Conservation (phyloP, 371 early-diverging fungal species). For the Apophysomyces elegans region DNA sequence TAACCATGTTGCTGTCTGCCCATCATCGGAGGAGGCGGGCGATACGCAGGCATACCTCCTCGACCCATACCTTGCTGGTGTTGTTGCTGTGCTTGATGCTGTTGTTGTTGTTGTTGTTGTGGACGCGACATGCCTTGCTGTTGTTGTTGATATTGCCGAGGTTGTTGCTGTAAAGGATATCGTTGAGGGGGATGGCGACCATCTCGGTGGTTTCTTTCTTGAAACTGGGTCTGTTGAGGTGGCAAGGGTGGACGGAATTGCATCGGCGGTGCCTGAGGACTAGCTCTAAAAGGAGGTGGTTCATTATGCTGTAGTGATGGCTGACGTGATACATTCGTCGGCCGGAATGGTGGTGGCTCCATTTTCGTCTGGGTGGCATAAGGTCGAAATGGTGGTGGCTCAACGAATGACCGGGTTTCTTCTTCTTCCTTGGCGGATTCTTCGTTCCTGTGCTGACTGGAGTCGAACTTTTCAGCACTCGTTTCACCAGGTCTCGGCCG, state of each 20-base stretch:
- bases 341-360: slow-evolving; percentile 48
- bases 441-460: slow-evolving; percentile 58
- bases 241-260: slow-evolving; percentile 17
- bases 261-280: slow-evolving; percentile 11
- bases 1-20: slow-evolving; percentile 2
- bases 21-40: slow-evolving; percentile 19
- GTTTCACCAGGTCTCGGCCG: slow-evolving; percentile 93
- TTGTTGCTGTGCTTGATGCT: slow-evolving; percentile 17
- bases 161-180: slow-evolving; percentile 4
- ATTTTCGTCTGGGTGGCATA: slow-evolving; percentile 41
- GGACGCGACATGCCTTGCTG: slow-evolving; percentile 11
- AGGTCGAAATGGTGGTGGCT: slow-evolving; percentile 55
- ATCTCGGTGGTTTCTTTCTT: slow-evolving; percentile 1
- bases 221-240: slow-evolving; percentile 7
- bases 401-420: slow-evolving; percentile 32
- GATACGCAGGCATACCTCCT: slow-evolving; percentile 12
- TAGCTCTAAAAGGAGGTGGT: slow-evolving; percentile 43
- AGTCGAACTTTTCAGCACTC: slow-evolving; percentile 61
- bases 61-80: slow-evolving; percentile 5
- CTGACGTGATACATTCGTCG: slow-evolving; percentile 31
- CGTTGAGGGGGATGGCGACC: neutral
- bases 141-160: slow-evolving; percentile 17
- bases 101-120: slow-evolving; percentile 4
- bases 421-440: slow-evolving; percentile 54
- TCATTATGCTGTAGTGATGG: slow-evolving; percentile 25